Base-by-base conservation (phyloP, 192 early-diverging fungal species). In the Coemansia sp. region DNA sequence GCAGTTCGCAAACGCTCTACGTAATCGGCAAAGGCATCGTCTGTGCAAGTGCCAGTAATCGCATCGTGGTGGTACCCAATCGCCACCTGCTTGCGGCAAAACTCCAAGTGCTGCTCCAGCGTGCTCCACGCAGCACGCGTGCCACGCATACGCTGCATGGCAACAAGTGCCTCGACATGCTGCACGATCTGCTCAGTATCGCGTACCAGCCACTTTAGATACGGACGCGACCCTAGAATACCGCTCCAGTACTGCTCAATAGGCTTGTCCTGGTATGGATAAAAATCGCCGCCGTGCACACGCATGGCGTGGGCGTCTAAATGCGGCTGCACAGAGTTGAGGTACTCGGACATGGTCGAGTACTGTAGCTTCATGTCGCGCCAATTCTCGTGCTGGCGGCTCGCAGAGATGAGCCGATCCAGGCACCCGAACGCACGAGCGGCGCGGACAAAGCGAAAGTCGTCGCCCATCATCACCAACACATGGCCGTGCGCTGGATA, bases 191-290 rank as follows among this genome's bases (percentile, higher is more conserved):
- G 77, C 69, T 80, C 77, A 39, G 72, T 38, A 48, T 60, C 57
- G 45, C 77, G 63, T 5, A 80, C 63, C 9, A 70, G 62, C 58
- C 77, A 64, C 58, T 80, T 80, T 38, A 80, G 69, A 10, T 59
- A 48, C 39, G 72, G 65, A 2, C 77, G 77, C 14, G 77, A 57
- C 2, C 54, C 67, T 29, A 71, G 65, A 39, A 80, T 61, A 23
- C 77, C 77, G 61, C 65, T 68, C 77, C 77, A 80, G 55, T 74
- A 80, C 72, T 80, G 77, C 69, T 80, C 77, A 38, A 70, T 67
- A 25, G 72, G 69, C 58, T 71, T 70, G 62, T 80, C 77, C 65
- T 80, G 77, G 62, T 80, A 80, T 35, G 77, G 77, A 23, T 65
- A 74, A 38, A 80, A 65, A 35, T 80, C 77, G 39, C 72, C 77